Base-by-base conservation (phyloP, 2,329 filamentous ascomycete species). In the Biscogniauxia sp. region DNA sequence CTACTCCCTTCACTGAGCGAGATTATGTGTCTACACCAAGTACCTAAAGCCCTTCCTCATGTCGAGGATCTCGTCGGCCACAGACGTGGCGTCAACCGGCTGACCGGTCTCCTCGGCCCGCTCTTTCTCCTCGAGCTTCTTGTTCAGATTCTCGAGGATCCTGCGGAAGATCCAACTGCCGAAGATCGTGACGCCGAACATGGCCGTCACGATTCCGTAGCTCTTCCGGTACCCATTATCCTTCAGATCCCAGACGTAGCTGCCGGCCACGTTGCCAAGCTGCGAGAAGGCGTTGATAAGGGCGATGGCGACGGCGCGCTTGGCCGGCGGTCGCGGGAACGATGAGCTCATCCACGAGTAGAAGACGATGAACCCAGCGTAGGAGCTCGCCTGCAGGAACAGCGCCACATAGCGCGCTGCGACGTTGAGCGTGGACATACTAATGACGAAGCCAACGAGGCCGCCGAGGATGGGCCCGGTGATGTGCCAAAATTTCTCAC, bases 141-240 rank as follows among this genome's bases (percentile, higher is more conserved):
- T 76, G 74, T 84, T 84, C 62, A 82, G 69, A 58, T 74, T 70
- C 5, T 70, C 59, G 4, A 86, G 76, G 58, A 84, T 78, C 64
- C 75, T 60, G 20, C 79, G 77, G 75, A 85, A 81, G 32, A 73
- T 60, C 56, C 74, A 77, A 72, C 81, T 86, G 5, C 84, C 84
- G 0, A 78, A 41, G 32, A 86, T 81, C 0, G 86, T 84, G 50
- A 85, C 66, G 3, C 83, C 84, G 68, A 88, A 88, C 86, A 88
- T 88, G 68, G 84, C 78, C 15, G 82, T 80, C 5, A 88, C 86
- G 59, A 89, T 86, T 3, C 84, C 86, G 67, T 88, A 88, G 62
- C 84, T 87, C 75, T 84, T 82, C 64, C 86, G 80, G 76, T 80
- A 88, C 0, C 86, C 86, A 63, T 88, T 81, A 0, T 80, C 84